A percentile compares a stretch with the other conserved stretches of the same genome.
Evolutionary conservation across 768 basidiomycete species (phyloP).

Genomic region (Hypholoma fasciculare): DNA sequence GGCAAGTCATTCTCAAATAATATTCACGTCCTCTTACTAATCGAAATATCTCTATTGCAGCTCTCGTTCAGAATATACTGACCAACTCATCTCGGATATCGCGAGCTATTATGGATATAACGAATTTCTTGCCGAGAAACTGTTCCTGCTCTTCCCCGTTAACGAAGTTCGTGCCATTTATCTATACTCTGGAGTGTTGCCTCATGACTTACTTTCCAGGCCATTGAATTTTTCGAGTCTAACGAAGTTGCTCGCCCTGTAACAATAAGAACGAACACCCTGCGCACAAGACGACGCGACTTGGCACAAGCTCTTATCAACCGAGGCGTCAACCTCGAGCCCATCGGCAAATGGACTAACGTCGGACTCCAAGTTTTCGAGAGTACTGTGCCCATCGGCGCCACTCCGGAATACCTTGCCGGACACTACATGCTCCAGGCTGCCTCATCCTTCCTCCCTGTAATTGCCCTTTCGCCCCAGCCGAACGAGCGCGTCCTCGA

Average conservation of each 20-base stretch:
- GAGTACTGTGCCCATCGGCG: slow-evolving; percentile 93
- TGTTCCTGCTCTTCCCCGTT: slow-evolving; percentile 91
- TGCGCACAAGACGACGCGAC: slow-evolving; percentile 90
- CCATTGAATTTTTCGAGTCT: slow-evolving; percentile 97
- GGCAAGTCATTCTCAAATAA: slow-evolving; percentile 43
- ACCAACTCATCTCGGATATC: slow-evolving; percentile 87
- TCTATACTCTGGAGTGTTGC: neutral
- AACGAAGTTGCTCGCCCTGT: slow-evolving; percentile 96
- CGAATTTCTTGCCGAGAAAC: slow-evolving; percentile 89
- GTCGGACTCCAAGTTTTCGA: slow-evolving; percentile 99
- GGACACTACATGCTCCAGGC: slow-evolving; percentile 99
- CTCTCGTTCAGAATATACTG: slow-evolving; percentile 85
- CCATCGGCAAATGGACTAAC: slow-evolving; percentile 99
- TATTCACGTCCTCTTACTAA: no score
- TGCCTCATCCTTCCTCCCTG: slow-evolving; percentile 98
- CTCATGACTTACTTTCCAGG: slow-evolving; percentile 44
- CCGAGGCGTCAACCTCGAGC: slow-evolving; percentile 95
- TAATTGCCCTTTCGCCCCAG: slow-evolving; percentile 91
- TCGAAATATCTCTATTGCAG: slow-evolving; percentile 36
- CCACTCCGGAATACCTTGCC: slow-evolving; percentile 97
- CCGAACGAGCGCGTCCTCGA: slow-evolving; percentile 93
- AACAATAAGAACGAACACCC: slow-evolving; percentile 96
- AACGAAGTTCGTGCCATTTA: slow-evolving; percentile 64
- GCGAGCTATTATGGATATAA: slow-evolving; percentile 98
- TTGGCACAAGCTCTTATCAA: slow-evolving; percentile 93